phyloP scores from a whole-genome alignment of 805 yeast genomes.

The Groenewaldozyma tartarivorans region DNA sequence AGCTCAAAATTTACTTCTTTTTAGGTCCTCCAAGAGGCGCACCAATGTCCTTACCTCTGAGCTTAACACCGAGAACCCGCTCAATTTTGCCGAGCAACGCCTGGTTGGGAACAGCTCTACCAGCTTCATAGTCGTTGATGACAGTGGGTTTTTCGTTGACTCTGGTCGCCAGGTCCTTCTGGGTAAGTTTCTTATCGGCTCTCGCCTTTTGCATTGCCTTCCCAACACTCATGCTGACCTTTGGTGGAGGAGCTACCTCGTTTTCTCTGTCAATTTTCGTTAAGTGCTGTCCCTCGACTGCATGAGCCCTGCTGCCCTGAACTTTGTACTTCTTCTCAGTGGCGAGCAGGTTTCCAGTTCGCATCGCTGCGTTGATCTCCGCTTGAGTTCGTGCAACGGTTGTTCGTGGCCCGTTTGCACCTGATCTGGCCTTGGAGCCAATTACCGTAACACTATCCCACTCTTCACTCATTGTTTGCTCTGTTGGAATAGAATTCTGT shows the following conservation, averaged over 20 bases:
- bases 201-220: constrained; percentile 78
- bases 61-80: constrained; percentile 86
- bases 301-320: constrained; percentile 48
- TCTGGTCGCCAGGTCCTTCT: constrained; percentile 93
- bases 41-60: constrained; percentile 94
- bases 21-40: constrained; percentile 55
- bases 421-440: constrained; percentile 82
- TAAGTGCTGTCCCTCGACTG: constrained; percentile 90
- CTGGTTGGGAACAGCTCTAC: constrained; percentile 94
- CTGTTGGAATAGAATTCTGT: no score
- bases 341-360: constrained; percentile 79
- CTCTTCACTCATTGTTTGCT: constrained; percentile 44
- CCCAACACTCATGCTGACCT: constrained; percentile 76
- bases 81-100: constrained; percentile 88
- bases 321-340: constrained; percentile 87
- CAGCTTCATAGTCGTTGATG: constrained; percentile 93
- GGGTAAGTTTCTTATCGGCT: constrained; percentile 80
- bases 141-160: constrained; percentile 93
- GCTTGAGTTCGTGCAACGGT: constrained; percentile 69
- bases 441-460: constrained; percentile 90
- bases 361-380: constrained; percentile 86
- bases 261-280: constrained; percentile 89
- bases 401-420: constrained; percentile 81
- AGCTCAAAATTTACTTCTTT: constrained; percentile 28
- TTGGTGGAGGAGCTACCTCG: constrained; percentile 88